Conservation (phyloP, 2,329 filamentous ascomycete species). For the Tolypocladium endophyticum region DNA sequence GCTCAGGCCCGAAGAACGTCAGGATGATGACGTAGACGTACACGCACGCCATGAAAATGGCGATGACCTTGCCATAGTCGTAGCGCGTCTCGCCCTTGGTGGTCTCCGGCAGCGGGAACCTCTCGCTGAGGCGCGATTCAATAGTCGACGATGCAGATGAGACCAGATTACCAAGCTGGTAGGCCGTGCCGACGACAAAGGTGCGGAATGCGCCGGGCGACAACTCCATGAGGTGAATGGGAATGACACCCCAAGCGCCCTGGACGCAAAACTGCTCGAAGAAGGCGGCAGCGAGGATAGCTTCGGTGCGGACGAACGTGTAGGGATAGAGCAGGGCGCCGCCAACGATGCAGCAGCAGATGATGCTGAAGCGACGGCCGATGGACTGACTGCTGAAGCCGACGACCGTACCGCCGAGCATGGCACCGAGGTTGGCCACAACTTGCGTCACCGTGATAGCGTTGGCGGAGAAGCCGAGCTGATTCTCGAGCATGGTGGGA, state of each 20-base stretch:
- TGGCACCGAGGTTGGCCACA: slow-evolving; percentile 60
- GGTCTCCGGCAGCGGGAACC: slow-evolving; percentile 56
- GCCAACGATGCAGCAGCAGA: slow-evolving; percentile 52
- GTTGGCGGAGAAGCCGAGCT: slow-evolving; percentile 40
- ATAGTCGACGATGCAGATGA: slow-evolving; percentile 63
- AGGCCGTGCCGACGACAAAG: slow-evolving; percentile 63
- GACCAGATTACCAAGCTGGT: slow-evolving; percentile 70
- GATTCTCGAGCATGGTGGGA: slow-evolving; percentile 47
- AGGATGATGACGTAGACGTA: slow-evolving; percentile 53
- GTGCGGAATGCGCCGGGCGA: slow-evolving; percentile 63
- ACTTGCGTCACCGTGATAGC: slow-evolving; percentile 61
- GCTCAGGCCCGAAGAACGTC: slow-evolving; percentile 52
- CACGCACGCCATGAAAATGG: slow-evolving; percentile 84
- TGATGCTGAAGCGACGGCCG: slow-evolving; percentile 58
- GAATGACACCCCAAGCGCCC: slow-evolving; percentile 67
- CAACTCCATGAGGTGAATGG: slow-evolving; percentile 69
- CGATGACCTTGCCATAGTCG: slow-evolving; percentile 75
- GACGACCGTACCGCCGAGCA: slow-evolving; percentile 54
- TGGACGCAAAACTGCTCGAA: slow-evolving; percentile 76
- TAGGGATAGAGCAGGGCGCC: slow-evolving; percentile 79
- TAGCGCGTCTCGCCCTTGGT: slow-evolving; percentile 41
- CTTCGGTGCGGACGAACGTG: slow-evolving; percentile 52
- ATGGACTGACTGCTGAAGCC: slow-evolving; percentile 61
- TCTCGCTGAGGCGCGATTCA: slow-evolving; percentile 63
- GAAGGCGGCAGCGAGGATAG: slow-evolving; percentile 69